Evolutionary conservation across 169 alveolate genomes (phyloP), one percentile per base, ranked within the genome.

Genomic region (Plasmodium gonderi): DNA sequence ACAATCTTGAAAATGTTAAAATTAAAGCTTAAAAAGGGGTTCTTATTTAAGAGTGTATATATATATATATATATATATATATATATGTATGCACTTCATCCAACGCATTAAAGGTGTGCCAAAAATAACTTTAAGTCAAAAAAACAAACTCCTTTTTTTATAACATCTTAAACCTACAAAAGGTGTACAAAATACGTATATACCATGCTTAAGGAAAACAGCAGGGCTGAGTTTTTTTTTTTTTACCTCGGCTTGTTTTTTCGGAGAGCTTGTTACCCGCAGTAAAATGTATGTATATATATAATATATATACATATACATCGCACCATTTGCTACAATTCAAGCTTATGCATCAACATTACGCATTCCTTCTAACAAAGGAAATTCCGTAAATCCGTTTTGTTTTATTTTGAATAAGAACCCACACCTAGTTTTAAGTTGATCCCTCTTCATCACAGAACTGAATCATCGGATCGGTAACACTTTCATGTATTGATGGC

Each of bases 401-500:
- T 17, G 14, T 36, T 36, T 60, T 23, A 23, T 76, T 44, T 3
- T 5, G 14, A 60, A 17, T 2, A 49, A 8, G 33, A 36, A 0
- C 45, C 29, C 49, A 33, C 20, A 14, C 74, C 72, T 11, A 33
- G 9, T 26, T 79, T 76, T 83, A 83, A 12, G 92, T 26, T 69
- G 60, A 29, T 69, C 38, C 9, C 20, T 87, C 93, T n/a, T 87
- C 87, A 26, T 87, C 87, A 78, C 93, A 87, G 31, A 74, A 74
- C 45, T 45, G 47, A 87, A 87, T 87, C 93, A 87, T 87, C 40
- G 93, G 93, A 23, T 87, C 93, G 20, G 51, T 54, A n/a, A 20
- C 20, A 75, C 26, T 54, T 68, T 87, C 93, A 87, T 87, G 93
- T 49, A 87, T 87, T 1, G 93, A 87, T 44, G 93, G 93, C 80